Conservation (phyloP, 2,329 filamentous ascomycete genomes). For the Pestalotiopsis fici region DNA sequence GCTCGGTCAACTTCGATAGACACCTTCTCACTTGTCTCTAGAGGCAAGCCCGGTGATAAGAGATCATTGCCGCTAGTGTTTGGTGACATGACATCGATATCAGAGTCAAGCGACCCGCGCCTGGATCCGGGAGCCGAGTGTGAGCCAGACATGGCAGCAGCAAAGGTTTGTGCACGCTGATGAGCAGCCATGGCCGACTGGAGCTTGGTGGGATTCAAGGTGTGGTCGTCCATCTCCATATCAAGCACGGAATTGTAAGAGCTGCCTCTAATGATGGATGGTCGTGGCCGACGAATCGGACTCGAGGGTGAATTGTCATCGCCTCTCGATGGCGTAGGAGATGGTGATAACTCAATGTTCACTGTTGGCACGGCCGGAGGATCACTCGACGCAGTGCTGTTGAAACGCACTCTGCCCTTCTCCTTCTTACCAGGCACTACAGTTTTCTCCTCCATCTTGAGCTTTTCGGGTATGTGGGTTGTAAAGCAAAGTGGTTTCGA, state of each 20-base stretch:
- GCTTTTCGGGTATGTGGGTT: not conserved
- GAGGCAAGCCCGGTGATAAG: constrained; percentile 6
- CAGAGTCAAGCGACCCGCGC: constrained; percentile 38
- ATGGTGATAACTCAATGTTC: constrained; percentile 10
- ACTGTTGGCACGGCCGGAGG: constrained; percentile 17
- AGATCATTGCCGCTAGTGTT: constrained; percentile 27
- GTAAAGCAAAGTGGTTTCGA: not conserved
- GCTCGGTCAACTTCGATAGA: constrained; percentile 7
- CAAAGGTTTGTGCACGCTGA: constrained; percentile 42
- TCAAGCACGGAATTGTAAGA: constrained; percentile 39
- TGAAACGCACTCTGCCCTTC: constrained; percentile 49
- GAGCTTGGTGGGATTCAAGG: constrained; percentile 25
- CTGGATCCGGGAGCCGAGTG: constrained; percentile 35
- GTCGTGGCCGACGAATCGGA: constrained; percentile 31
- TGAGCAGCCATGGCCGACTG: constrained; percentile 43
- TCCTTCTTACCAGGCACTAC: constrained; percentile 33
- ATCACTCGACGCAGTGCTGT: constrained; percentile 41
- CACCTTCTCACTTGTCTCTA: not conserved
- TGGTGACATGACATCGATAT: constrained; percentile 27
- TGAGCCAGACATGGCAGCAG: constrained; percentile 37
- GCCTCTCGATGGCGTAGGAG: constrained; percentile 16
- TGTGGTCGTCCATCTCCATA: constrained; percentile 25
- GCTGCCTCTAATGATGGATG: constrained; percentile 43
- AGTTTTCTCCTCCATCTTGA: not conserved
- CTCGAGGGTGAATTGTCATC: constrained; percentile 11